A percentile compares a stretch with the other conserved stretches of the same genome.
phyloP scores from a whole-genome alignment of 164 flowering plant species.

The Platanus orientalis region DNA sequence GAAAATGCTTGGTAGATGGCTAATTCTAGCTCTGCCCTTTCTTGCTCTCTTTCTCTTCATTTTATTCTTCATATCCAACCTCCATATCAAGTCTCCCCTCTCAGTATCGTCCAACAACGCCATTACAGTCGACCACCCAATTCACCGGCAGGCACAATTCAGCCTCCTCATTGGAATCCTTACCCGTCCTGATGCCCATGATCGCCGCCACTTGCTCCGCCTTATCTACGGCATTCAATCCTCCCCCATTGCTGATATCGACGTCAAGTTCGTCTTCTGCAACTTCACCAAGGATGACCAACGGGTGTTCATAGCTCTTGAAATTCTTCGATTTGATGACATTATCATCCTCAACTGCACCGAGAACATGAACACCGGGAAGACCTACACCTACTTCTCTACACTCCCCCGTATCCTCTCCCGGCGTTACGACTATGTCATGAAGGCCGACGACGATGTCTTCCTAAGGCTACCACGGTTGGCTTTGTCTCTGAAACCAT shows the following conservation, averaged over 20 bases:
- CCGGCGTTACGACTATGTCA: conserved; percentile 42
- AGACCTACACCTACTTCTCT: conserved; percentile 65
- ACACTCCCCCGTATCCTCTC: conserved; percentile 33
- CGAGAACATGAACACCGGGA: conserved; percentile 67
- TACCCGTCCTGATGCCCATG: conserved; percentile 43
- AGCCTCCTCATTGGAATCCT: conserved; percentile 56
- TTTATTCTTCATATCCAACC: conserved; percentile 15
- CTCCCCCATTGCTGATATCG: conserved; percentile 35
- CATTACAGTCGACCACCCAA: not conserved
- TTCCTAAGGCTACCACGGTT: conserved; percentile 35
- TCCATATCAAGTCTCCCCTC: conserved; percentile 10
- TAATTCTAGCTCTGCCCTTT: conserved; percentile 21
- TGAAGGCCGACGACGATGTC: conserved; percentile 68
- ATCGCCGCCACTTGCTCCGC: conserved; percentile 63
- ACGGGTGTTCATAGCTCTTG: conserved; percentile 36
- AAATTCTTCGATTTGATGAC: conserved; percentile 54
- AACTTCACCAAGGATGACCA: conserved; percentile 59
- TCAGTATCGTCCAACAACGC: not conserved
- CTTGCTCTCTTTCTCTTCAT: conserved; percentile 24
- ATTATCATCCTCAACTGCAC: conserved; percentile 57
- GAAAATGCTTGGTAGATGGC: conserved; percentile 18
- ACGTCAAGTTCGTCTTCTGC: conserved; percentile 56
- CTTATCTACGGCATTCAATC: conserved; percentile 52
- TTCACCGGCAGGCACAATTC: conserved; percentile 17
- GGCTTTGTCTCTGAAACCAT: conserved; percentile 29